A percentile compares a stretch with the other conserved stretches of the same genome.
Conservation (phyloP, 208 protist species). For the Acanthamoeba lenticulata region DNA sequence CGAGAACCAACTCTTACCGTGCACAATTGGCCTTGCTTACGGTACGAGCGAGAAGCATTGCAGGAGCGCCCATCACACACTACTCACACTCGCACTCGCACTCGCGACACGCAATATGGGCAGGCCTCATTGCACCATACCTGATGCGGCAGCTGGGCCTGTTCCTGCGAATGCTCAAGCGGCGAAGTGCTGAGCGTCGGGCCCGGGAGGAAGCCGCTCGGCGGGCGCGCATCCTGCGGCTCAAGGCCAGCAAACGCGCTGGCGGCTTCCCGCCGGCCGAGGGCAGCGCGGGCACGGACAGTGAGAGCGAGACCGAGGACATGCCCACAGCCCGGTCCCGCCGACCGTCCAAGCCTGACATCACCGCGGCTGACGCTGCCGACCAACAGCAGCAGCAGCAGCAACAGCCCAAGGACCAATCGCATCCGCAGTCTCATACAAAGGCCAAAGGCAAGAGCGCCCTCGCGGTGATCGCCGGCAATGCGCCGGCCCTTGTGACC, state of each 20-base stretch:
- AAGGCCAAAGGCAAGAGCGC: conserved; percentile 12
- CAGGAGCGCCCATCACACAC: background rate
- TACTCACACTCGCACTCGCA: background rate
- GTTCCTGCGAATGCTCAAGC: background rate
- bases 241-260: conserved; percentile 12
- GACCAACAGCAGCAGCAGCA: background rate
- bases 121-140: background rate
- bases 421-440: too few relatives aligned
- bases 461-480: background rate
- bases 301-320: conserved; percentile 32
- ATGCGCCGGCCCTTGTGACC: background rate
- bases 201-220: background rate
- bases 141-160: background rate
- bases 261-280: background rate
- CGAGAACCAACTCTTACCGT: background rate
- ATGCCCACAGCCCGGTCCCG: background rate
- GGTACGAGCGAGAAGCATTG: background rate
- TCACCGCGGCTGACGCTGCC: background rate
- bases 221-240: background rate
- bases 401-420: too few relatives aligned
- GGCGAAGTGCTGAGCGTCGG: background rate
- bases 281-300: background rate
- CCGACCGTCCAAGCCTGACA: background rate
- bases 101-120: background rate
- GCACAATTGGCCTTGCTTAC: background rate